Conservation (phyloP, 768 basidiomycete species). For the Tulasnella sp. region DNA sequence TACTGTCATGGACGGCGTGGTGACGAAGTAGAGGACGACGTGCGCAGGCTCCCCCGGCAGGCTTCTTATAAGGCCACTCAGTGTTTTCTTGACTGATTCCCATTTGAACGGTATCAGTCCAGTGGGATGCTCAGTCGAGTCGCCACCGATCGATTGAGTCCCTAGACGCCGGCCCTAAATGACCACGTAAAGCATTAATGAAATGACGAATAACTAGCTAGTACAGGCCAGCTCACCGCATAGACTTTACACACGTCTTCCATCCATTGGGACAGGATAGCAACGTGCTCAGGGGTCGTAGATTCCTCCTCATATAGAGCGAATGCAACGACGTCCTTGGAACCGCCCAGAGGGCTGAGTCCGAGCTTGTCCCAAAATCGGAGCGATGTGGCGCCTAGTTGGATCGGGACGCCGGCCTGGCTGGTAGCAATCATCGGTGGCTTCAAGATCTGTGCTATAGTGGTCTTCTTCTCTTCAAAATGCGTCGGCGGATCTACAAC, state of each 20-base stretch:
- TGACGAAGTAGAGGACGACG: slow-evolving; percentile 57
- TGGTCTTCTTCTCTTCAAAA: background rate
- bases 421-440: slow-evolving; percentile 52
- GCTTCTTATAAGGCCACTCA: slow-evolving; percentile 33
- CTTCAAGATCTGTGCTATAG: slow-evolving; percentile 19
- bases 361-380: slow-evolving; percentile 83
- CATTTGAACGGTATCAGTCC: slow-evolving; percentile 55
- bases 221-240: slow-evolving; percentile 34
- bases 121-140: slow-evolving; percentile 36
- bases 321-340: slow-evolving; percentile 58
- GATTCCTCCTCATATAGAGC: slow-evolving; percentile 56
- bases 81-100: slow-evolving; percentile 57
- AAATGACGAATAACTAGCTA: slow-evolving; percentile 7
- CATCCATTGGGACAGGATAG: slow-evolving; percentile 51
- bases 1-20: slow-evolving; percentile 44
- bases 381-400: slow-evolving; percentile 55
- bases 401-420: slow-evolving; percentile 58
- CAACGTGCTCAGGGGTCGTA: slow-evolving; percentile 29
- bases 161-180: slow-evolving; percentile 53
- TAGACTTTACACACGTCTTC: slow-evolving; percentile 42
- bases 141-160: slow-evolving; percentile 39
- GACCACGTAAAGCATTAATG: too few relatives aligned
- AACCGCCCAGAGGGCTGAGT: slow-evolving; percentile 54
- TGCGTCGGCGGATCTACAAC: background rate
- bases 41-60: slow-evolving; percentile 21